Base-by-base conservation (phyloP, 2,329 filamentous ascomycete species). In the Fusarium floridanum region DNA sequence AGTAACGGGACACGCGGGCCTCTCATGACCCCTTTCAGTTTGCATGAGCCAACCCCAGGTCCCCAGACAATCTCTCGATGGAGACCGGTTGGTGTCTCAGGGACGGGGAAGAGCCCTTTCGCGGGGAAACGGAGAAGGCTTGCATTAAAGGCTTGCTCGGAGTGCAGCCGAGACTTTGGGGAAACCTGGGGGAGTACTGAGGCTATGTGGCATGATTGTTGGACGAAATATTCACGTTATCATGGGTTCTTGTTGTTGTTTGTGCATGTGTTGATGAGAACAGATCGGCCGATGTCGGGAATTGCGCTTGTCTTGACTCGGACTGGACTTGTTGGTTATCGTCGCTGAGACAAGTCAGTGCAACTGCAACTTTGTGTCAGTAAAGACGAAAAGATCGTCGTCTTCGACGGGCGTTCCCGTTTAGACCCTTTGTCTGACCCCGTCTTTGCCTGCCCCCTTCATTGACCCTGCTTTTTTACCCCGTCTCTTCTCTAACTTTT, bases 91-190 rank as follows among this genome's bases (percentile, higher is more conserved):
- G 34, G n/a, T 50, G 60, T 36, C 41, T 48, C 43, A 53, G 55
- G 41, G 24, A 24, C 12, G 64, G 56, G 61, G 32, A 32, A 5
- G 32, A 32, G 37, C 17, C 20, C 64, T 45, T 37, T 68, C 66
- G 73, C 67, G 73, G 70, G 70, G 67, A 70, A 74, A 68, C 62
- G 71, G 61, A 68, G 66, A 43, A 41, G 45, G 66, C 34, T 62
- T 61, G 66, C 59, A 61, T 55, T 20, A 36, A 43, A 7, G 48
- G 36, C 50, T 22, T 50, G 64, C 64, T 59, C 71, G 67, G 66
- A 66, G 64, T 45, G 64, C 64, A 67, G 43, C 69, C 67, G 72
- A 66, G 64, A 63, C 62, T 60, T 60, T 59, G 34, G 45, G 45
- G 34, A 64, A 66, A 68, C 55, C 45, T 61, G 66, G 68, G 68